A percentile compares a stretch with the other conserved stretches of the same genome.
Conservation (phyloP, 345 rosid genomes). For the Pugionium dolabratum region DNA sequence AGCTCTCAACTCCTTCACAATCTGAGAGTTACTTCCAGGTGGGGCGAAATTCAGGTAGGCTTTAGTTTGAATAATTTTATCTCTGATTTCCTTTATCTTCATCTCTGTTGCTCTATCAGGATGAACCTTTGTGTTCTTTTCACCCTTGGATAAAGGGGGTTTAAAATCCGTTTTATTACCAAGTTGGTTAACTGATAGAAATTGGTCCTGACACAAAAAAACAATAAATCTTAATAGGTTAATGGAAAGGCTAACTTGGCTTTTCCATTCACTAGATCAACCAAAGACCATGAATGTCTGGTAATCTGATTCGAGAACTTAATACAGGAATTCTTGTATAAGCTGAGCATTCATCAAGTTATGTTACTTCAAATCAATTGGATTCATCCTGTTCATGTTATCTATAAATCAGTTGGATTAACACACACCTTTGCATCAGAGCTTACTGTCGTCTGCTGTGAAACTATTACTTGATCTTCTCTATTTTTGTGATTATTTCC, state of each 20-base stretch:
- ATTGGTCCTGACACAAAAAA: conserved; percentile 49
- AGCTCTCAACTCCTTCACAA: conserved; percentile 68
- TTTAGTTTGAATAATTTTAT: conserved; percentile 77
- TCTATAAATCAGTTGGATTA: conserved; percentile 1
- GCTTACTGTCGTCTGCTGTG: conserved; percentile 33
- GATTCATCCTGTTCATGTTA: conserved; percentile 12
- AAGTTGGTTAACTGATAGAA: conserved; percentile 33
- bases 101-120: conserved; percentile 44
- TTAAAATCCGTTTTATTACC: conserved; percentile 40
- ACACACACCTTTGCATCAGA: conserved; percentile 52
- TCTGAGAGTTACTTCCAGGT: conserved; percentile 67
- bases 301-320: conserved; percentile 15
- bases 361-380: too few relatives aligned
- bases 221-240: conserved; percentile 2
- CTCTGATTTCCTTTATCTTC: conserved; percentile 73
- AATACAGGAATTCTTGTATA: conserved; percentile 2
- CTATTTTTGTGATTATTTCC: conserved; percentile 47
- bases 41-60: conserved; percentile 65
- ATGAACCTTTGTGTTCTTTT: conserved; percentile 44
- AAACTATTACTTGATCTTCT: conserved; percentile 39
- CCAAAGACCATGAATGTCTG: conserved; percentile 11
- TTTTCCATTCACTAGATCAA: conserved; percentile 18
- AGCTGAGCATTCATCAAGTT: conserved; percentile 14
- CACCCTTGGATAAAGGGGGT: conserved; percentile 47
- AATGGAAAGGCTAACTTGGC: neutral